A percentile compares a stretch with the other conserved stretches of the same genome.
Evolutionary conservation across 1,284 basidiomycete genomes (phyloP).

Genomic region (Xerocomus cyaneibrunnescens): DNA sequence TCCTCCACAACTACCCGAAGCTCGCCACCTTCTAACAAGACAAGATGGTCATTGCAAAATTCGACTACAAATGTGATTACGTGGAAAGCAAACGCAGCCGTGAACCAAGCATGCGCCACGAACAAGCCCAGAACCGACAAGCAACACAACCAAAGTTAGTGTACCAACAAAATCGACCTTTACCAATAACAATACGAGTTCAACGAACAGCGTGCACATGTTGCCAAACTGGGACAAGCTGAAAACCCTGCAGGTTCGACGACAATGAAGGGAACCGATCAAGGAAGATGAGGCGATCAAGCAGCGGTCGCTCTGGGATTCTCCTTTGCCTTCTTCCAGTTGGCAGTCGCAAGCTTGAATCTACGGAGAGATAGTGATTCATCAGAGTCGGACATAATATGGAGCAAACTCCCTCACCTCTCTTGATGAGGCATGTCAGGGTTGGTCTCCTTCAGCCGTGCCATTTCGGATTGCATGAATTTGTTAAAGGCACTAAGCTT

Average conservation of each 20-base stretch:
- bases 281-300: constrained; percentile 11
- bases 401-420: constrained; percentile 45
- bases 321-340: constrained; percentile 74
- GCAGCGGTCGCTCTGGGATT: constrained; percentile 49
- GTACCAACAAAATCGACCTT: constrained; percentile 20
- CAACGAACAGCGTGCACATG: constrained; percentile 11
- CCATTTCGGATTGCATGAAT: constrained; percentile 78
- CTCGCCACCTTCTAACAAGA: neutral
- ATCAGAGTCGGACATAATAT: constrained; percentile 7
- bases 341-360: constrained; percentile 71
- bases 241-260: constrained; percentile 12
- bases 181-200: constrained; percentile 37
- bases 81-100: neutral
- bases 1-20: neutral
- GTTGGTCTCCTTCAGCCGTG: constrained; percentile 67
- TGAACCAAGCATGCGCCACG: neutral
- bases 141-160: constrained; percentile 14
- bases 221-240: constrained; percentile 19
- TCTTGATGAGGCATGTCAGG: constrained; percentile 70
- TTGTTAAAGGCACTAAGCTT: constrained; percentile 72
- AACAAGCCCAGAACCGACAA: constrained; percentile 9
- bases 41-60: constrained; percentile 2
- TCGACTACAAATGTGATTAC: constrained; percentile 17
- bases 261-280: constrained; percentile 3
- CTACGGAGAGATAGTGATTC: constrained; percentile 36